Base-by-base conservation (phyloP, 192 early-diverging fungal species). In the Rhizophlyctis rosea region DNA sequence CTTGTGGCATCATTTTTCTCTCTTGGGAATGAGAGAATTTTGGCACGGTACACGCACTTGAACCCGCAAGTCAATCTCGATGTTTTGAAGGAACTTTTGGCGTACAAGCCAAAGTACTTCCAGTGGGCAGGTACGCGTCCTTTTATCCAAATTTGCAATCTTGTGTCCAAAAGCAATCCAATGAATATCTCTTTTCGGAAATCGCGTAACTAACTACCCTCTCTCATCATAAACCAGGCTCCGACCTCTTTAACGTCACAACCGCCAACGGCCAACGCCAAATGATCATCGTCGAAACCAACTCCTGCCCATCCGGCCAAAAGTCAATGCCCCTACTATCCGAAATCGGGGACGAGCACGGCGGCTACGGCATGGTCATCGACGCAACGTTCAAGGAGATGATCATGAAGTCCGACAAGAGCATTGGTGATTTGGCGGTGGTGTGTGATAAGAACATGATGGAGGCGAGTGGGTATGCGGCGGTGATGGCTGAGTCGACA, bases 281-380 rank as follows among this genome's bases (percentile, higher is more conserved):
- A 72, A 94, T 94, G 91, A 91, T 94, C 72, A 84, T 94, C 39
- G 86, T 94, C 28, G 91, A 94, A 67, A 94, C 91, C 36, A 94
- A 94, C 71, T 91, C 90, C 47, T 93, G 91, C 59, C 91, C 91
- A 3, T 90, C 88, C 23, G 91, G 91, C 28, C 91, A 89, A 73
- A 93, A 93, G 67, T 93, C 91, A 4, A 93, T 93, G 91, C 91
- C 91, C 9, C 70, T 91, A 1, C 65, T 94, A 13, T 86, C 84
- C 4, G 89, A 91, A 59, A 76, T 86, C 4, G 66, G 59, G 1
- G 86, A 92, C 62, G 90, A 91, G 70, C 74, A 84, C 53, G 86
- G 86, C 66, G 91, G 91, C 1, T 94, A 92, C 64, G 82, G 90
- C 27, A 56, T 86, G 21, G 91, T 94, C 1, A 73, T 94, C n/a